Percentiles rank a stretch among this genome's conserved stretches.
Evolutionary conservation across 2,329 filamentous ascomycete genomes (phyloP).

Genomic region (Cordyceps cicadae): DNA sequence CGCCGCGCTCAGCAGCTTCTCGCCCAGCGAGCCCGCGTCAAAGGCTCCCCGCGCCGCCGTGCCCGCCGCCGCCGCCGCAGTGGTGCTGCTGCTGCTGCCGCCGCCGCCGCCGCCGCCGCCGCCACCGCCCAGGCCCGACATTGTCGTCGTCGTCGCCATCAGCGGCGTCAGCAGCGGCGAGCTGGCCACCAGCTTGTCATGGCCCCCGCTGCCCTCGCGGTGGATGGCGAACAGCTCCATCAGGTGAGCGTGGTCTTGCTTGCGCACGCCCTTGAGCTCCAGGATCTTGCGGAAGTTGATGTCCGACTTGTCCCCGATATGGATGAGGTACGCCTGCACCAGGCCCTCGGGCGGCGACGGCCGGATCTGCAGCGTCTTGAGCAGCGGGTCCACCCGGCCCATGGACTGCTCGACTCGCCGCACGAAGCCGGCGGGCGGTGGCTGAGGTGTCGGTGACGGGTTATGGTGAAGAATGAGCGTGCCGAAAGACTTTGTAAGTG

Average conservation of each 20-base stretch:
- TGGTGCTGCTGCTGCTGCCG: slow-evolving; percentile 22
- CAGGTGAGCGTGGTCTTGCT: slow-evolving; percentile 71
- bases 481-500: slow-evolving; percentile 70
- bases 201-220: slow-evolving; percentile 60
- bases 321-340: slow-evolving; percentile 94
- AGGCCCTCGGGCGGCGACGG: slow-evolving; percentile 85
- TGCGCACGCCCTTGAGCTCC: slow-evolving; percentile 87
- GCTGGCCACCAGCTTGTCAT: slow-evolving; percentile 61
- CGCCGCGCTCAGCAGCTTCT: slow-evolving; percentile 80
- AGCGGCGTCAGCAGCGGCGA: slow-evolving; percentile 65
- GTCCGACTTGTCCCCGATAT: slow-evolving; percentile 89
- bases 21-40: slow-evolving; percentile 51
- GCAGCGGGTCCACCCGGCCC: slow-evolving; percentile 78
- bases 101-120: slow-evolving; percentile 32
- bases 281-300: slow-evolving; percentile 94
- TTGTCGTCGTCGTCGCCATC: slow-evolving; percentile 34
- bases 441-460: slow-evolving; percentile 32
- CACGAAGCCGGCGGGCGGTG: slow-evolving; percentile 55
- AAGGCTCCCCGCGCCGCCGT: no score
- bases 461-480: slow-evolving; percentile 60
- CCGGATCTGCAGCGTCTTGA: slow-evolving; percentile 94
- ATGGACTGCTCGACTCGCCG: slow-evolving; percentile 82
- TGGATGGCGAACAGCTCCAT: slow-evolving; percentile 78
- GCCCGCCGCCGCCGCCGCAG: slow-evolving; percentile 30
- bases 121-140: slow-evolving; percentile 28